A percentile compares a stretch with the other conserved stretches of the same genome.
These are phyloP conservation scores for Kwoniella dejecticola DNA, from an alignment of 768 basidiomycete genomes.

Conservation along the genomic window DNA sequence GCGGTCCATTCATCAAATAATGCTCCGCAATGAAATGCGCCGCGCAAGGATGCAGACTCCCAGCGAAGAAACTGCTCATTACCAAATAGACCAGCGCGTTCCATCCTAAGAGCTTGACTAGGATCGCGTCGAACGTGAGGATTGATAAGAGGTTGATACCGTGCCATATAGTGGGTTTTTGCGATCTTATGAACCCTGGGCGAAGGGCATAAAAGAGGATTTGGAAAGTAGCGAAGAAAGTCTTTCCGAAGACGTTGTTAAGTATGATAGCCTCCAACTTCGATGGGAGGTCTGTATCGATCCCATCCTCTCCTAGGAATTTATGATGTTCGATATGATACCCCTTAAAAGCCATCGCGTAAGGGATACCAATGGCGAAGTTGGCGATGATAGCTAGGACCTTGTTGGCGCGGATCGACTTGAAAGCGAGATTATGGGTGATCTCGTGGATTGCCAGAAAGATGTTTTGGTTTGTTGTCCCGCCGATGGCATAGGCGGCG, in stretches of 20 bases:
- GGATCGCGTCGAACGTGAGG: conserved; percentile 69
- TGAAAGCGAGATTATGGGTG: conserved; percentile 95
- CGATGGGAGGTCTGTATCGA: conserved; percentile 94
- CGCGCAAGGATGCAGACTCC: conserved; percentile 90
- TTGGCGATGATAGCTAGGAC: conserved; percentile 87
- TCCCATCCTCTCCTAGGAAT: conserved; percentile 88
- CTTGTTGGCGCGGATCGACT: conserved; percentile 77
- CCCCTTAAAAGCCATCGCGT: conserved; percentile 92
- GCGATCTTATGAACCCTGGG: conserved; percentile 85
- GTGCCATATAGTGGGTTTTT: conserved; percentile 82
- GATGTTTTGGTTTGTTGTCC: conserved; percentile 94
- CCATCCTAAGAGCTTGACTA: conserved; percentile 59
- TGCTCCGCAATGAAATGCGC: conserved; percentile 99
- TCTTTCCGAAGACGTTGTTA: conserved; percentile 95
- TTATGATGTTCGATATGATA: conserved; percentile 98
- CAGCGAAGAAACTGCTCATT: conserved; percentile 91
- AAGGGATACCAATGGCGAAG: conserved; percentile 90
- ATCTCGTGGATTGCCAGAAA: conserved; percentile 99
- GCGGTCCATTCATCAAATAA: conserved; percentile 62
- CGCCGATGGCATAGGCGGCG: conserved; percentile 81
- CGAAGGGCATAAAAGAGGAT: conserved; percentile 97
- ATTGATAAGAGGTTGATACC: conserved; percentile 71
- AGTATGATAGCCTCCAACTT: conserved; percentile 77
- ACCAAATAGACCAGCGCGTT: conserved; percentile 72
- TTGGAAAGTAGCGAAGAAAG: conserved; percentile 99